Conservation (phyloP, 179 eudicot genomes). For the Pouteria campechiana region DNA sequence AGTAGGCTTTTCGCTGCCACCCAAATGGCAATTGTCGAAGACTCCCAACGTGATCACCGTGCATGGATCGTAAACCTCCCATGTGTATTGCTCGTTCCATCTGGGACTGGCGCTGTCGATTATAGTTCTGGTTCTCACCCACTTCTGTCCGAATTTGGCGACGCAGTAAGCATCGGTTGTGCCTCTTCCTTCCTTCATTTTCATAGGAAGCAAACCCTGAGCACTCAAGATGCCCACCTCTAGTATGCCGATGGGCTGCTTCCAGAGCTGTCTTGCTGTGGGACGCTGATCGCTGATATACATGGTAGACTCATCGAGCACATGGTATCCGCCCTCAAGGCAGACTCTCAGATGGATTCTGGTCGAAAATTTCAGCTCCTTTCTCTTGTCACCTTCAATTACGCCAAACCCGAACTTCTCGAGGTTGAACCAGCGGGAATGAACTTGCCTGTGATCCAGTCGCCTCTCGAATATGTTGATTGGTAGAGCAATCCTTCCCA, state of each 20-base stretch:
- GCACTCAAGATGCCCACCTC: constrained; percentile 81
- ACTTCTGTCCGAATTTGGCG: constrained; percentile 77
- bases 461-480: constrained; percentile 46
- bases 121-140: constrained; percentile 83
- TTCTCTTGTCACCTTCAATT: constrained; percentile 53
- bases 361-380: constrained; percentile 69
- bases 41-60: constrained; percentile 39
- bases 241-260: constrained; percentile 68
- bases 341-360: constrained; percentile 68
- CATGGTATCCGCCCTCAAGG: constrained; percentile 86
- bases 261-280: constrained; percentile 76
- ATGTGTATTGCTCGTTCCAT: constrained; percentile 60
- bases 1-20: constrained; percentile 4
- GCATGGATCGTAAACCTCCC: constrained; percentile 45
- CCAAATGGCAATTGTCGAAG: constrained; percentile 27
- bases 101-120: constrained; percentile 51
- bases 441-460: constrained; percentile 53
- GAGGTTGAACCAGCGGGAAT: constrained; percentile 70
- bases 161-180: constrained; percentile 77
- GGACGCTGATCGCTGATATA: constrained; percentile 76
- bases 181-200: constrained; percentile 41
- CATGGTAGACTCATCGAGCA: constrained; percentile 80
- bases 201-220: constrained; percentile 65
- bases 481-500: constrained; percentile 43
- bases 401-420: constrained; percentile 68